Conservation (phyloP, 2,329 filamentous ascomycete species). For the Colletotrichum sp. region DNA sequence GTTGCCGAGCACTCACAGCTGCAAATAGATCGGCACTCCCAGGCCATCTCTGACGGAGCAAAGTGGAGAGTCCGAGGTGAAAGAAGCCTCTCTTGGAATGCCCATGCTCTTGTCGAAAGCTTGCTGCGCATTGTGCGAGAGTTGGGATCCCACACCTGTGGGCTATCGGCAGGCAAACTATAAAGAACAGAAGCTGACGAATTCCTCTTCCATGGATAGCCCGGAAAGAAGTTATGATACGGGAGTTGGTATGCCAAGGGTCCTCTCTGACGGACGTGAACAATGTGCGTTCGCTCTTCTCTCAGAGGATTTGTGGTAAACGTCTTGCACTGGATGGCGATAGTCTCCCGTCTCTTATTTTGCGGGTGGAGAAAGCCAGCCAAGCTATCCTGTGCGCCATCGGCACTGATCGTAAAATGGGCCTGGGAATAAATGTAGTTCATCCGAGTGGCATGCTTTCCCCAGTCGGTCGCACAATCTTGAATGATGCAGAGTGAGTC, state of each 20-base stretch:
- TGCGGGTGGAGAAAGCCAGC: neutral
- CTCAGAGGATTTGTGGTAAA: neutral
- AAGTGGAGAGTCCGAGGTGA: neutral
- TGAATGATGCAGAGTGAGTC: neutral
- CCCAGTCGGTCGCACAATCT: neutral
- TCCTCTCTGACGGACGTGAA: neutral
- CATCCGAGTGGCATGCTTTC: neutral
- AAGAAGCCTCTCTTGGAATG: neutral
- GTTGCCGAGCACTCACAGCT: neutral
- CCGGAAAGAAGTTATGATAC: neutral
- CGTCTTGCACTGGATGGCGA: neutral
- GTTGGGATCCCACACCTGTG: neutral
- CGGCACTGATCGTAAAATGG: neutral
- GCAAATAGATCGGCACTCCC: neutral
- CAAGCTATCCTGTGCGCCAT: neutral
- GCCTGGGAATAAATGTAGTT: neutral
- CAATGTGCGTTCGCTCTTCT: neutral
- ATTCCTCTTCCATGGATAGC: neutral
- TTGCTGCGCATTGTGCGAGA: neutral
- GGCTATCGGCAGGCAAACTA: neutral
- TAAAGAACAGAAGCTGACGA: neutral
- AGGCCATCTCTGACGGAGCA: neutral
- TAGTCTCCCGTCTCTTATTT: neutral
- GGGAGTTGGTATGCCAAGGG: neutral
- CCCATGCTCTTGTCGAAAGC: neutral